Conservation (phyloP, 2,329 filamentous ascomycete genomes). For the Penicillium vulpinum region DNA sequence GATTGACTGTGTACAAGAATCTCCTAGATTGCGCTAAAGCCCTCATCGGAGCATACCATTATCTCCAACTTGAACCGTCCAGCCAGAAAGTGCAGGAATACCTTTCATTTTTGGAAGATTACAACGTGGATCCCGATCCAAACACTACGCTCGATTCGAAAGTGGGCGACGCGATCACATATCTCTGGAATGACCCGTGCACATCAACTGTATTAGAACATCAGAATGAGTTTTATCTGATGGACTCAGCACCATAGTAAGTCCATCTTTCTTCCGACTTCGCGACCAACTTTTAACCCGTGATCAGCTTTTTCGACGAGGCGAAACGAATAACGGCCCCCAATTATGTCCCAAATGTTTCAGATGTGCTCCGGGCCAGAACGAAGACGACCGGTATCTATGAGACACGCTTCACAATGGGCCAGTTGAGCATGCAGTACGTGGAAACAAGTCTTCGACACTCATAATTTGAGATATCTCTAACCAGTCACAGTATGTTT, state of each 20-base stretch:
- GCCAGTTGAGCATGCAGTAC: conserved; percentile 96
- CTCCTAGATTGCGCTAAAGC: conserved; percentile 94
- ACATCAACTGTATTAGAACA: conserved; percentile 83
- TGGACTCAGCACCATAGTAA: conserved; percentile 99
- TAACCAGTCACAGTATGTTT: conserved; percentile 74
- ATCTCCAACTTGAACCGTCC: conserved; percentile 81
- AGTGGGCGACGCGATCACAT: conserved; percentile 78
- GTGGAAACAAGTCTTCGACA: conserved; percentile 38
- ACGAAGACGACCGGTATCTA: conserved; percentile 99
- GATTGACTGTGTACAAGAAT: conserved; percentile 97
- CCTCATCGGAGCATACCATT: conserved; percentile 84
- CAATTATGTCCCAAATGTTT: conserved; percentile 89
- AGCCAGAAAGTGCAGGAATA: conserved; percentile 70
- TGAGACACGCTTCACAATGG: conserved; percentile 98
- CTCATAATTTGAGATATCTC: conserved; percentile 20
- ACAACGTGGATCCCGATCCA: conserved; percentile 86
- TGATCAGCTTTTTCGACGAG: conserved; percentile 87
- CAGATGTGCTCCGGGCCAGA: conserved; percentile 90
- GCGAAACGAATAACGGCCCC: conserved; percentile 77
- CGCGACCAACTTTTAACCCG: conserved; percentile 18
- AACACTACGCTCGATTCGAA: conserved; percentile 78
- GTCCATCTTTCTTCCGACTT: conserved; percentile 33
- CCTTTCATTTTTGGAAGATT: conserved; percentile 79
- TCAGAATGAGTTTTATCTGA: conserved; percentile 96
- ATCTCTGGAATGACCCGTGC: conserved; percentile 86